Evolutionary conservation across 2,329 filamentous ascomycete species (phyloP).

Genomic region (Pseudogymnoascus sp.): DNA sequence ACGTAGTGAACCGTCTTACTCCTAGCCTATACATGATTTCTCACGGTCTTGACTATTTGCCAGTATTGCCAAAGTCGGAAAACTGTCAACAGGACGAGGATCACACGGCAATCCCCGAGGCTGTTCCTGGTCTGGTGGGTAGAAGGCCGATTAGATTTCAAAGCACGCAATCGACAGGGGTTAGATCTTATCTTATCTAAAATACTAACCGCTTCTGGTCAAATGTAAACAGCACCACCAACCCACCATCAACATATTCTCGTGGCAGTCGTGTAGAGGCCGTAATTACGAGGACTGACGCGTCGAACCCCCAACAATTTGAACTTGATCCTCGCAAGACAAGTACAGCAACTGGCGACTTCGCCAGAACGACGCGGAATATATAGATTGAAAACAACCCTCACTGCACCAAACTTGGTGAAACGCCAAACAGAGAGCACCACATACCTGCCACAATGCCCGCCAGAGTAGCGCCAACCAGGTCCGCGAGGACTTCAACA

Average conservation of each 20-base stretch:
- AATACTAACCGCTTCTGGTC: neutral
- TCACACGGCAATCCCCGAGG: neutral
- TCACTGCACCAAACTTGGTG: neutral
- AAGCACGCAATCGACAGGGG: conserved; percentile 3
- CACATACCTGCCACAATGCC: conserved; percentile 32
- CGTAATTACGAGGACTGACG: neutral
- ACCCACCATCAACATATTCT: conserved; percentile 7
- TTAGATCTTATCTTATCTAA: conserved; percentile 5
- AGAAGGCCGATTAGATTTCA: conserved; percentile 2
- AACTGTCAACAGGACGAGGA: neutral
- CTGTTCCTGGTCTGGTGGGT: neutral
- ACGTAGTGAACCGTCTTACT: conserved; percentile 47
- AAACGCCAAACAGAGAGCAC: neutral
- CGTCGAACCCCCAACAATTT: neutral
- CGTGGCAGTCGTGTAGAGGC: neutral
- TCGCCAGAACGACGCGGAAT: neutral
- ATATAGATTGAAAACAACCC: neutral
- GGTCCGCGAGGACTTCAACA: conserved; percentile 31
- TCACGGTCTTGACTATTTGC: conserved; percentile 3
- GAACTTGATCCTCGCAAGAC: neutral
- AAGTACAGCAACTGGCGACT: neutral
- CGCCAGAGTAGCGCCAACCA: conserved; percentile 32
- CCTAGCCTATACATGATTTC: conserved; percentile 21
- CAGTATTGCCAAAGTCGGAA: conserved; percentile 2
- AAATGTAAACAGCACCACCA: conserved; percentile 8